Percentiles rank a stretch among this genome's conserved stretches.
Conservation (phyloP, 805 yeast genomes). For the Yarrowia sp. region DNA sequence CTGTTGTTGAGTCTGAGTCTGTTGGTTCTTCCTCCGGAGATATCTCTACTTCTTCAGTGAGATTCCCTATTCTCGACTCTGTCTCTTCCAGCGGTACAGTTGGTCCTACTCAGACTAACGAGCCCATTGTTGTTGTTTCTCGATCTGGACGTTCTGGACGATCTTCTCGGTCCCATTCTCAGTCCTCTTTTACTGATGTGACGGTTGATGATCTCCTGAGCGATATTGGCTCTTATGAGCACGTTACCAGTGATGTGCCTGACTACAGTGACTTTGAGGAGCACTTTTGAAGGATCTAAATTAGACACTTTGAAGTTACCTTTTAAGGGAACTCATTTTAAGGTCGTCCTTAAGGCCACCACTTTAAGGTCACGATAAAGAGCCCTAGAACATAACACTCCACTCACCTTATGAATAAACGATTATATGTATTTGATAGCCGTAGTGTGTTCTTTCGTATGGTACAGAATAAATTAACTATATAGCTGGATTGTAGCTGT, state of each 20-base stretch:
- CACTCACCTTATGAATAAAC: background rate
- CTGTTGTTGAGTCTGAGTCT: background rate
- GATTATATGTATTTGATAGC: no score
- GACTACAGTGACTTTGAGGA: constrained; percentile 17
- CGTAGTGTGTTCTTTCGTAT: background rate
- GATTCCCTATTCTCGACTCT: constrained; percentile 4
- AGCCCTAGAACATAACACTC: background rate
- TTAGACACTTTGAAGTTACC: no score
- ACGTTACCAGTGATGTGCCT: background rate
- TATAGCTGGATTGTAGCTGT: background rate
- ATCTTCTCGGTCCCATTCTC: constrained; percentile 3
- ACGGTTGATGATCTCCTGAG: background rate
- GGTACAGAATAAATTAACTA: background rate
- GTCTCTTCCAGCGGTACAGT: background rate
- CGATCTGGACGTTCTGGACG: background rate
- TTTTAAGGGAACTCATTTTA: no score
- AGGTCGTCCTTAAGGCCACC: no score
- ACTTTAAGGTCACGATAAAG: no score
- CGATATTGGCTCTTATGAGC: constrained; percentile 6
- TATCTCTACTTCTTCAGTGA: background rate
- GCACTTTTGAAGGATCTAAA: constrained; percentile 1
- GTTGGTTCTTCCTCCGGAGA: background rate
- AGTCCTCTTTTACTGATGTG: background rate
- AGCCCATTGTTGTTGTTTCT: background rate
- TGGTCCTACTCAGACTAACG: background rate